phyloP scores from a whole-genome alignment of 371 early-diverging fungal genomes.

The Massospora cicadina region DNA sequence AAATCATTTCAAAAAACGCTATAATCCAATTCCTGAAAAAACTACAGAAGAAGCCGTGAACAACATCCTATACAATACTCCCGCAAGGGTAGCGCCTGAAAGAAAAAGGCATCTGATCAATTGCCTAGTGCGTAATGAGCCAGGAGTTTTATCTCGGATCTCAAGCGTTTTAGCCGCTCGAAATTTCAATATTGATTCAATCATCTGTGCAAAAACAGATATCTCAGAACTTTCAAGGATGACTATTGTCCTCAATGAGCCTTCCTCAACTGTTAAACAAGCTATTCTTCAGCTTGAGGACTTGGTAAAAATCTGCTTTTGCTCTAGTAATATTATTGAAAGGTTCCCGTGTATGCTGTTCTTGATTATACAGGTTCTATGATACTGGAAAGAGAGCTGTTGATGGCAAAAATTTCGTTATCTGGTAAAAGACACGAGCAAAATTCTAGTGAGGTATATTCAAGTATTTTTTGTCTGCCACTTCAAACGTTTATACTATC shows the following conservation, averaged over 20 bases:
- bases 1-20: not conserved
- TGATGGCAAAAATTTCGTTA: conserved; percentile 81
- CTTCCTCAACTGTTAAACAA: conserved; percentile 68
- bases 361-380: conserved; percentile 74
- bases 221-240: conserved; percentile 82
- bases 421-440: conserved; percentile 23
- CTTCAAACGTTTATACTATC: not conserved
- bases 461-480: not conserved
- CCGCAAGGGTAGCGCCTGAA: conserved; percentile 28
- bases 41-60: conserved; percentile 68
- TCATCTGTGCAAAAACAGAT: conserved; percentile 88
- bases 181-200: conserved; percentile 90
- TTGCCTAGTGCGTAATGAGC: conserved; percentile 88
- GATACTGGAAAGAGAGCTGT: conserved; percentile 77
- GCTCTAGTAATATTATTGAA: conserved; percentile 1
- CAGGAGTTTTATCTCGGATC: conserved; percentile 83
- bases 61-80: conserved; percentile 86
- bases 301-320: conserved; percentile 25
- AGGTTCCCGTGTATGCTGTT: conserved; percentile 93
- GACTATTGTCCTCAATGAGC: conserved; percentile 87
- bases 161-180: conserved; percentile 88
- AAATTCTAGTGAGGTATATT: not conserved
- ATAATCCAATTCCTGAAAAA: not conserved
- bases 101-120: conserved; percentile 65
- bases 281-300: conserved; percentile 87